Evolutionary conservation across 352 stramenopile genomes (phyloP).

Genomic region (Aphanomyces invadans): DNA sequence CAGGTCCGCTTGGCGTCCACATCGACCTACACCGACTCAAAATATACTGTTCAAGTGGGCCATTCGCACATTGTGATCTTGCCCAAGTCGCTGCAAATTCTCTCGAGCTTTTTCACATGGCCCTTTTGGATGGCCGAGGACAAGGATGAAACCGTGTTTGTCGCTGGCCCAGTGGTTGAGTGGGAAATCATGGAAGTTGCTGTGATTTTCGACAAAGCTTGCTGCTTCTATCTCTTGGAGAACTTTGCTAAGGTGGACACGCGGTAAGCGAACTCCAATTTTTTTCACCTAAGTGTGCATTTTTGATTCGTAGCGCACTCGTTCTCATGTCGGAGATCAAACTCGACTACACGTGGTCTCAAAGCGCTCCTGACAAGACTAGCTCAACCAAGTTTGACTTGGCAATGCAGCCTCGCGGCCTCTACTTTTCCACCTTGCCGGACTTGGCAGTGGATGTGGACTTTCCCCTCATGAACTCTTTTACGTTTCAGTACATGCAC

Average conservation of each 20-base stretch:
- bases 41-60: conserved; percentile 49
- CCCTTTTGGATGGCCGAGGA: conserved; percentile 40
- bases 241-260: conserved; percentile 62
- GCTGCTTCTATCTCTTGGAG: conserved; percentile 77
- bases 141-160: conserved; percentile 62
- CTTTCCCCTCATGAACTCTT: conserved; percentile 75
- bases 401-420: conserved; percentile 62
- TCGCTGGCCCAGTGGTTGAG: conserved; percentile 47
- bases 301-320: conserved; percentile 30
- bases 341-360: conserved; percentile 52
- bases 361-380: conserved; percentile 40
- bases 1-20: conserved; percentile 77
- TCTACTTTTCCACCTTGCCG: conserved; percentile 82
- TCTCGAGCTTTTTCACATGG: conserved; percentile 52
- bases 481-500: conserved; percentile 75
- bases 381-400: conserved; percentile 80
- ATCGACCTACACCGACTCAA: conserved; percentile 63
- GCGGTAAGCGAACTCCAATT: conserved; percentile 24
- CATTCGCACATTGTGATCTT: conserved; percentile 77
- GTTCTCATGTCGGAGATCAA: conserved; percentile 67
- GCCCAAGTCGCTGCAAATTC: conserved; percentile 54
- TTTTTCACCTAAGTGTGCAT: not conserved
- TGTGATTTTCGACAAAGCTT: conserved; percentile 38
- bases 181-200: conserved; percentile 78
- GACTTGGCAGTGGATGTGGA: conserved; percentile 72